These are phyloP conservation scores for Exophiala viscosa DNA, from an alignment of 2,329 filamentous ascomycete genomes.

Conservation along the genomic window DNA sequence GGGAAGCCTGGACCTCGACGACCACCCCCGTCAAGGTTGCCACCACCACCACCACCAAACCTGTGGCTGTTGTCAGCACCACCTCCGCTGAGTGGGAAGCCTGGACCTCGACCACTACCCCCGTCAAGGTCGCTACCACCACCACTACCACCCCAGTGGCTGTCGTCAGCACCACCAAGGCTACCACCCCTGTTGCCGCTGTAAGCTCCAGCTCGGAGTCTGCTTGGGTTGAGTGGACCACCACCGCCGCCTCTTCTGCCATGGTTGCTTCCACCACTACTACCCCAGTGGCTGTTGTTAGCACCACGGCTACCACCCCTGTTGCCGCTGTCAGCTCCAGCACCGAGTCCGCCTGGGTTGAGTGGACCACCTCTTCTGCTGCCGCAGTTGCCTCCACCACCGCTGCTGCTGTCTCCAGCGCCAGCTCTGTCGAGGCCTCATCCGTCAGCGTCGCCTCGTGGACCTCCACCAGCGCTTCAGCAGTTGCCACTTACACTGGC, in stretches of 20 bases:
- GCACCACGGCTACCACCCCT: not conserved
- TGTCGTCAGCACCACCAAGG: not conserved
- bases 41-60: not conserved
- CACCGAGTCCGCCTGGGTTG: not conserved
- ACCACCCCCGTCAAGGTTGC: not conserved
- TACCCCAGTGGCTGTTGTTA: not conserved
- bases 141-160: not conserved
- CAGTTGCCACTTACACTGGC: conserved; percentile 19
- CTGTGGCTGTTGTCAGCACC: not conserved
- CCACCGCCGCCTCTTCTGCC: conserved; percentile 1
- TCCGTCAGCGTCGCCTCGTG: conserved; percentile 5
- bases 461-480: conserved; percentile 8
- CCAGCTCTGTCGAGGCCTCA: not conserved
- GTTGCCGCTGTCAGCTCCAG: conserved; percentile 1
- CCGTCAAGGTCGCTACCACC: not conserved
- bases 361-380: conserved; percentile 2
- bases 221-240: conserved; percentile 5
- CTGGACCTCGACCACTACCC: not conserved
- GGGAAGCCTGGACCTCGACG: not conserved
- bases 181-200: conserved; percentile 1
- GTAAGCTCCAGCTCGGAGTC: not conserved
- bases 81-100: not conserved
- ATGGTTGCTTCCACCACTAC: conserved; percentile 1
- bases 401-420: conserved; percentile 9
- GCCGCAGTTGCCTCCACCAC: conserved; percentile 1